These are phyloP conservation scores for Pseudonitzschia delicatissima DNA, from an alignment of 108 stramenopile genomes.

Conservation along the genomic window DNA sequence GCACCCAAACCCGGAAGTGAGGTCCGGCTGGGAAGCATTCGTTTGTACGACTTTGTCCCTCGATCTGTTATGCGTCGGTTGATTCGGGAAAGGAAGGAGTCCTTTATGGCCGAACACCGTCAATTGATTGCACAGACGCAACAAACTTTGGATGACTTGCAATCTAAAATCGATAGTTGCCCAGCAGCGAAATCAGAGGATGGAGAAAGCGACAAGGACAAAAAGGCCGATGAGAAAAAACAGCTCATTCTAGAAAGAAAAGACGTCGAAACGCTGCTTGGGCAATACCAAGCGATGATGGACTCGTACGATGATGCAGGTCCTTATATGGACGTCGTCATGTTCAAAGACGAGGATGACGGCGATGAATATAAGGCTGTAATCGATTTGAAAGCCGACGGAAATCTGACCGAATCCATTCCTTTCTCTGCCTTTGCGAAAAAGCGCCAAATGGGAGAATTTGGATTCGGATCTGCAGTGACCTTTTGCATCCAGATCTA, in stretches of 20 bases:
- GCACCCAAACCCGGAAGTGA: neutral
- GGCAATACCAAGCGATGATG: slow-evolving; percentile 4
- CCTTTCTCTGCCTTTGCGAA: slow-evolving; percentile 66
- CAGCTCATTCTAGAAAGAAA: slow-evolving; percentile 34
- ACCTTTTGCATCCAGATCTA: slow-evolving; percentile 77
- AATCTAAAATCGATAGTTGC: neutral
- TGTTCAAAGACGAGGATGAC: slow-evolving; percentile 43
- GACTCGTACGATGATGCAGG: slow-evolving; percentile 62
- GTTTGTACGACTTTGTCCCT: neutral
- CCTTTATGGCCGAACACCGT: slow-evolving; percentile 57
- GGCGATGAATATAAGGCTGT: slow-evolving; percentile 54
- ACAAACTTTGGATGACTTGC: slow-evolving; percentile 3
- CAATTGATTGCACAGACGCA: slow-evolving; percentile 21
- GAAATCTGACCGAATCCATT: slow-evolving; percentile 48
- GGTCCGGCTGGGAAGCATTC: slow-evolving; percentile 15
- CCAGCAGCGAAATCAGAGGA: slow-evolving; percentile 13
- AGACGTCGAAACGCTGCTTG: slow-evolving; percentile 20
- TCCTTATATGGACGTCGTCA: slow-evolving; percentile 70
- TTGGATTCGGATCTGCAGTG: slow-evolving; percentile 41
- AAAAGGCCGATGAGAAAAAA: slow-evolving; percentile 37
- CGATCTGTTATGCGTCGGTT: slow-evolving; percentile 26
- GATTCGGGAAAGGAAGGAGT: slow-evolving; percentile 50
- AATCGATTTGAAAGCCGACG: slow-evolving; percentile 53
- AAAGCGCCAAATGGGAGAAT: slow-evolving; percentile 36
- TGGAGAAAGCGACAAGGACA: slow-evolving; percentile 21